Evolutionary conservation across 2,329 filamentous ascomycete genomes (phyloP).

Genomic region (Byssothecium circinans): DNA sequence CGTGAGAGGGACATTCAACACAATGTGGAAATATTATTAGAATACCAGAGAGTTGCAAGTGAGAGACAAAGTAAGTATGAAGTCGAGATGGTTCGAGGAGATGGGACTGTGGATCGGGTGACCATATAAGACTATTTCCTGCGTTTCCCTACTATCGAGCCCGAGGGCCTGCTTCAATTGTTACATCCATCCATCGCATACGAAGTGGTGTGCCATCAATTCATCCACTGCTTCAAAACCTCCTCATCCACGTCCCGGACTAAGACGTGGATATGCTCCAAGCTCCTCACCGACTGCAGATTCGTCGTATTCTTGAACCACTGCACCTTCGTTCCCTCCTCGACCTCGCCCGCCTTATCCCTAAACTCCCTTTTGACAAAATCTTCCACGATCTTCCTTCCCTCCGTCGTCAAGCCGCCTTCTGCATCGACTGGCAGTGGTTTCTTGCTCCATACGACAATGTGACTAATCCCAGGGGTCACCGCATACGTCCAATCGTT

Average conservation of each 20-base stretch:
- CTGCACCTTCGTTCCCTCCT: constrained; percentile 52
- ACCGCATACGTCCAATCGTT: constrained; percentile 69
- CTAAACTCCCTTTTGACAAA: constrained; percentile 52
- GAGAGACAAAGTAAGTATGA: too few species aligned
- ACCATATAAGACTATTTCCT: too few species aligned
- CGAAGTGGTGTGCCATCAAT: constrained; percentile 7
- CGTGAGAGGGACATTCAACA: too few species aligned
- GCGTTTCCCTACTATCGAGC: too few species aligned
- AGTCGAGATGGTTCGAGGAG: too few species aligned
- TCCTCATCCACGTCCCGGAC: constrained; percentile 68
- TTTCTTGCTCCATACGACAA: constrained; percentile 57
- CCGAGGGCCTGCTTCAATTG: too few species aligned
- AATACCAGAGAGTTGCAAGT: too few species aligned
- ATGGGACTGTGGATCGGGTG: too few species aligned
- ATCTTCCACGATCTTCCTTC: constrained; percentile 28
- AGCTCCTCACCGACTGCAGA: constrained; percentile 62
- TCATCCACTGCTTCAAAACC: constrained; percentile 28
- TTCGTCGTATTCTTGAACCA: constrained; percentile 69
- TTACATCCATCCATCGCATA: neutral
- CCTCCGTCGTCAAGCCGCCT: constrained; percentile 35
- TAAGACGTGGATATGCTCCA: constrained; percentile 77
- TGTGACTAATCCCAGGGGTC: constrained; percentile 56
- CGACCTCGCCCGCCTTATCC: constrained; percentile 38
- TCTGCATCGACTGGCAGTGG: constrained; percentile 33
- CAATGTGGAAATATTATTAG: too few species aligned